These are phyloP conservation scores for Pilobolus umbonatus DNA, from an alignment of 192 early-diverging fungal species.

Conservation along the genomic window DNA sequence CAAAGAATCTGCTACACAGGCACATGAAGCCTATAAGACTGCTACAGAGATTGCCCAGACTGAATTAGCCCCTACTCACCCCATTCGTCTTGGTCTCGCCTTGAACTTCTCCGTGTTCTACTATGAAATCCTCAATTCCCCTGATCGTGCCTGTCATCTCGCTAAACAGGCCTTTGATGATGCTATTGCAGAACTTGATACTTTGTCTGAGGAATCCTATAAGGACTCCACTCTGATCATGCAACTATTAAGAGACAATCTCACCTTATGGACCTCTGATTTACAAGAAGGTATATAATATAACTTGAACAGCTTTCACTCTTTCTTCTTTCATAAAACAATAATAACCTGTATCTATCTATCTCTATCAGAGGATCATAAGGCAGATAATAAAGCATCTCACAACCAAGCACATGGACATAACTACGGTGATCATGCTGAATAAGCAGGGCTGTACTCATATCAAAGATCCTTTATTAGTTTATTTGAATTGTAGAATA, in stretches of 20 bases:
- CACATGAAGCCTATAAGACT: slow-evolving; percentile 92
- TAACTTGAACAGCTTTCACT: not conserved
- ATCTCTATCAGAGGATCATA: slow-evolving; percentile 23
- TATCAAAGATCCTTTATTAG: not conserved
- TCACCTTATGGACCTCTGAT: slow-evolving; percentile 99
- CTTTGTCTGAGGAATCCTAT: slow-evolving; percentile 97
- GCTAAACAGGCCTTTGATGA: slow-evolving; percentile 98
- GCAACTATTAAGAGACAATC: slow-evolving; percentile 98
- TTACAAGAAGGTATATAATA: slow-evolving; percentile 71
- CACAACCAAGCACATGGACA: slow-evolving; percentile 13
- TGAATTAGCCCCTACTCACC: slow-evolving; percentile 95
- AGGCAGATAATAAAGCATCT: slow-evolving; percentile 17
- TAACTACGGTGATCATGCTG: not conserved
- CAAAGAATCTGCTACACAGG: slow-evolving; percentile 73
- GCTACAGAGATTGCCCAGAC: slow-evolving; percentile 94
- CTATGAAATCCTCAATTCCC: slow-evolving; percentile 98
- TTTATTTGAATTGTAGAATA: too few species aligned
- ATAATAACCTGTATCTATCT: not conserved
- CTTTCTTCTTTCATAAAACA: not conserved
- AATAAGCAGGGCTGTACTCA: not conserved
- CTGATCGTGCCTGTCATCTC: slow-evolving; percentile 93
- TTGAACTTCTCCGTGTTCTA: slow-evolving; percentile 99
- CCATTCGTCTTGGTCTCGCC: slow-evolving; percentile 96
- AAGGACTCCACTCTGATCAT: slow-evolving; percentile 99
- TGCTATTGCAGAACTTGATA: slow-evolving; percentile 98